These are phyloP conservation scores for Penicillium egyptiacum DNA, from an alignment of 495 filamentous ascomycete species.

Conservation along the genomic window DNA sequence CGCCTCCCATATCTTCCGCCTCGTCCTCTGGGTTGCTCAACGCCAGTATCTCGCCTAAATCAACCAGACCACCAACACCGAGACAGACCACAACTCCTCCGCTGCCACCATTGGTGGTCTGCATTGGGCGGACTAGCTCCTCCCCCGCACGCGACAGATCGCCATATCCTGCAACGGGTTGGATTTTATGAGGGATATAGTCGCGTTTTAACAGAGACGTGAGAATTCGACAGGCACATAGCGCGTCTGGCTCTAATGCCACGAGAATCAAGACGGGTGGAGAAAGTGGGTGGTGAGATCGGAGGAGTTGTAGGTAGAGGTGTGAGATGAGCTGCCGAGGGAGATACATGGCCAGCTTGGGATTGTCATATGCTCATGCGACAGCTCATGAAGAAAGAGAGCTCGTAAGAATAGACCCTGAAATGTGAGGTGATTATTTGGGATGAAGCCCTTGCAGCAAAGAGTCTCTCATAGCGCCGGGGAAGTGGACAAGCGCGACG, in stretches of 20 bases:
- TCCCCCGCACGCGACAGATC: conserved; percentile 77
- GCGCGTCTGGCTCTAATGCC: conserved; percentile 89
- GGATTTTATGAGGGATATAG: conserved; percentile 97
- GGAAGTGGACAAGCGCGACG: conserved; percentile 27
- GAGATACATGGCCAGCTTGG: conserved; percentile 75
- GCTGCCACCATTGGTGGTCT: conserved; percentile 71
- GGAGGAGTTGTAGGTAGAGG: conserved; percentile 83
- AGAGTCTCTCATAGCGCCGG: conserved; percentile 13
- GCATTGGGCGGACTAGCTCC: conserved; percentile 79
- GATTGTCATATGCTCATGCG: conserved; percentile 20
- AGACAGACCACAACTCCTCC: conserved; percentile 90
- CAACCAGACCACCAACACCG: conserved; percentile 87
- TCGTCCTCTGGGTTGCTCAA: conserved; percentile 55
- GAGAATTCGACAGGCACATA: conserved; percentile 93
- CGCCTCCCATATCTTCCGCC: conserved; percentile 63
- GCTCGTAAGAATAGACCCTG: conserved; percentile 8
- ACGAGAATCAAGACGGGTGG: conserved; percentile 91
- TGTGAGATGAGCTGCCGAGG: conserved; percentile 84
- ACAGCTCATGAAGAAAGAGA: conserved; percentile 24
- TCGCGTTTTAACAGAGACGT: conserved; percentile 89
- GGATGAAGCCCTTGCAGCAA: conserved; percentile 12
- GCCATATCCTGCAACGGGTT: conserved; percentile 88
- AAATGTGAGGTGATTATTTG: conserved; percentile 10
- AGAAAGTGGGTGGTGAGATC: conserved; percentile 76
- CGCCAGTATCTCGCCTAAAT: conserved; percentile 72